Evolutionary conservation across 768 basidiomycete genomes (phyloP), one percentile per base, ranked within the genome.

Genomic region (Hydnum rufescens): DNA sequence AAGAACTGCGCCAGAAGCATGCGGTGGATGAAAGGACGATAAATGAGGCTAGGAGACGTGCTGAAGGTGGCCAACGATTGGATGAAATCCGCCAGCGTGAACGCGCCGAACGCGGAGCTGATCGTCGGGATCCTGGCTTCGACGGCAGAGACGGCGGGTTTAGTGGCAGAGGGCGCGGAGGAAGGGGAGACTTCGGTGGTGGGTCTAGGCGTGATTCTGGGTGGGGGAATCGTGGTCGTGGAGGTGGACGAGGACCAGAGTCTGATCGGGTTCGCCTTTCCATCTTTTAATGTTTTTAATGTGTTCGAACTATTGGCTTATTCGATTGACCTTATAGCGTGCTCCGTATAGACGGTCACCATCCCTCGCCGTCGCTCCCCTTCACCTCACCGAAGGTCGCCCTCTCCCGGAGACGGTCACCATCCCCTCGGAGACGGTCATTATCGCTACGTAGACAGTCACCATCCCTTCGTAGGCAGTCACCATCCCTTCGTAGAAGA

Each of bases 41-140:
- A 54, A 73, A 67, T 32, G 82, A 86, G 59, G 70, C 70, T 4
- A 70, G 76, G 19, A 75, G 76, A 2, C 69, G 85, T 52, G 77
- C 78, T 42, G 80, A 85, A 59, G 16, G 52, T 68, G 84, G 25
- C 68, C 42, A 70, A 44, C 71, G 77, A 42, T 65, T 86, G 23
- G 78, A 84, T 55, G 81, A 84, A 54, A 71, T 82, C 6, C 68
- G 80, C 42, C 76, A 77, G 25, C 67, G 67, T n/a, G 80, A 77
- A 49, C 19, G 54, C 28, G 43, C 26, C 53, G 47, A 51, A 25
- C 22, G 49, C 23, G 44, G 44, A 8, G 8, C 16, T 47, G 44
- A 28, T 8, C 13, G 36, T 13, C 8, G 44, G 44, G 25, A 47
- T 47, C 8, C 8, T 26, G 44, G 44, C 13, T 16, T 16, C 26